Evolutionary conservation across 2,329 filamentous ascomycete genomes (phyloP), one percentile per base, ranked within the genome.

Genomic region (Raffaelea albimanens): DNA sequence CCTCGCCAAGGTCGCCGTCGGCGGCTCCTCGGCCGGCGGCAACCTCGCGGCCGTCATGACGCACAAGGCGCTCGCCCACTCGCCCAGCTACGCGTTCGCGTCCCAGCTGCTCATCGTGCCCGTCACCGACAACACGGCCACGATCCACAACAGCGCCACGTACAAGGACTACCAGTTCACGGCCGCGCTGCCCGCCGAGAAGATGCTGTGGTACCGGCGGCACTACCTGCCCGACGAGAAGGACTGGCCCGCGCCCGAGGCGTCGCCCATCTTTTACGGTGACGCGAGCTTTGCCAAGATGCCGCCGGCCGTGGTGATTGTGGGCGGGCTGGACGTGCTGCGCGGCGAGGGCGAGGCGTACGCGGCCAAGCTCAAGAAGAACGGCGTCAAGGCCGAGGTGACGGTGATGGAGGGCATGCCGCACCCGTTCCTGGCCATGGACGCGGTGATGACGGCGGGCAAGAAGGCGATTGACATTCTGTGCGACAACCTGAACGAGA

Each of bases 371-470:
- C 54, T 80, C 47, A 54, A 54, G 21, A 59, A 63, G 5, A 68
- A 68, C 2, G 74, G 75, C 1, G 70, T 74, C 2, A 44, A 55
- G 21, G 69, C 67, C 4, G 65, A 74, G 47, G 56, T 78, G 34
- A 65, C 72, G 49, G 59, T 74, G 19, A 72, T 76, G 68, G 64
- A 69, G 54, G 72, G 74, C 0, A 73, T 76, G 67, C 74, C 75
- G 4, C 76, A 80, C 63, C 73, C 74, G 0, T 80, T 80, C 57
- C 63, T 78, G 45, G 74, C 72, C 2, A 78, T 79, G 75, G 75
- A 79, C 56, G 72, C 64, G 2, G 74, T 66, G 2, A 57, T 80
- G 43, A 66, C 73, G 48, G 73, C 71, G 46, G 76, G 73, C 0
- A 68, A 61, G 52, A 61, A 67, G 47, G 71, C 75, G 0, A 76